phyloP scores from a whole-genome alignment of 768 basidiomycete species.

The Collybia sordida region DNA sequence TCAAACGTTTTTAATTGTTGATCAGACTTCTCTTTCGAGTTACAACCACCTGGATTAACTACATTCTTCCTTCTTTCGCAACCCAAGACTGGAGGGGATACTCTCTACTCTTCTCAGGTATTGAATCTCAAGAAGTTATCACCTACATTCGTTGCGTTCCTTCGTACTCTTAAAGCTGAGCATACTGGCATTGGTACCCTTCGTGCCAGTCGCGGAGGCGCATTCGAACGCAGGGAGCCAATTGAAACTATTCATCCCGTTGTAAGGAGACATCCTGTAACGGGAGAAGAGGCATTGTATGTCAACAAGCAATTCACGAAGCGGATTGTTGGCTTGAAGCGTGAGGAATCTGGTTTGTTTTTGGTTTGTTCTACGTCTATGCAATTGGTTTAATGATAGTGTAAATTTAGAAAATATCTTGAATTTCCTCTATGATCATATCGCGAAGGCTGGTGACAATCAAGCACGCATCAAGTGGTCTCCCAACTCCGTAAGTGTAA shows the following conservation, averaged over 20 bases:
- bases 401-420: conserved; percentile 54
- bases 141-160: conserved; percentile 71
- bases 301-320: conserved; percentile 85
- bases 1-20: too few relatives aligned
- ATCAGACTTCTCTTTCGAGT: conserved; percentile 71
- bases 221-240: conserved; percentile 70
- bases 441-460: conserved; percentile 75
- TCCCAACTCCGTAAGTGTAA: conserved; percentile 69
- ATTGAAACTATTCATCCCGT: conserved; percentile 82
- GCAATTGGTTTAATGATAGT: background rate
- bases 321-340: conserved; percentile 79
- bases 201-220: conserved; percentile 70
- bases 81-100: conserved; percentile 68
- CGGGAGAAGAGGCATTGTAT: conserved; percentile 83
- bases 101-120: conserved; percentile 68
- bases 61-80: conserved; percentile 79
- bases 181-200: conserved; percentile 87
- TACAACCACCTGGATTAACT: conserved; percentile 87
- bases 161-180: conserved; percentile 75
- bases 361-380: background rate
- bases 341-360: conserved; percentile 72
- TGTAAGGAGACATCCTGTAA: conserved; percentile 79
- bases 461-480: conserved; percentile 78
- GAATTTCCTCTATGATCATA: conserved; percentile 70
- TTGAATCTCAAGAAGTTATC: conserved; percentile 72